Percentiles rank a stretch among this genome's conserved stretches.
phyloP scores from a whole-genome alignment of 2,329 filamentous ascomycete genomes.

The Fusarium acutatum region DNA sequence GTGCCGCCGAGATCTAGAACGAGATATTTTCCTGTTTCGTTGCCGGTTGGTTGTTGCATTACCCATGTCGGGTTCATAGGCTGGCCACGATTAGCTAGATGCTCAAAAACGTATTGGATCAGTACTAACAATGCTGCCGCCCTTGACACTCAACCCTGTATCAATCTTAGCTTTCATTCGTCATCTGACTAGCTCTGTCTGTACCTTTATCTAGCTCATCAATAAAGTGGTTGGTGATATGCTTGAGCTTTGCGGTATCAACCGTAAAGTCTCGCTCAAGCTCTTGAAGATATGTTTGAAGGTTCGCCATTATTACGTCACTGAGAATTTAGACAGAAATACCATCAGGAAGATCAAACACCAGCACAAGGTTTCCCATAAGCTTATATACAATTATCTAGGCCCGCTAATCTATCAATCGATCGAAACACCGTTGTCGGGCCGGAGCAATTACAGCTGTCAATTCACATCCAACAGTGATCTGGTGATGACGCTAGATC shows the following conservation, averaged over 20 bases:
- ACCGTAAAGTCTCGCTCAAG: background rate
- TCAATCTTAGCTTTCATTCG: background rate
- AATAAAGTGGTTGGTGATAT: constrained; percentile 1
- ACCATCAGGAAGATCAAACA: fast-evolving
- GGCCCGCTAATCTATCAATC: no score
- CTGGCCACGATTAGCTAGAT: background rate
- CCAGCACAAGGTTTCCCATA: fast-evolving
- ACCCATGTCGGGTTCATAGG: constrained; percentile 20
- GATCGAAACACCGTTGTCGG: background rate
- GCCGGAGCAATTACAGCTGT: background rate
- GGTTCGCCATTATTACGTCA: background rate
- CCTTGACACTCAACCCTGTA: background rate
- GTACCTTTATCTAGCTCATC: constrained; percentile 4
- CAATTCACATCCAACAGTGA: background rate
- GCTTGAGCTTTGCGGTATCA: constrained; percentile 2
- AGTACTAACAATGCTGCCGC: background rate
- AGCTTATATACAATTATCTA: background rate
- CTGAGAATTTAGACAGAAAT: fast-evolving
- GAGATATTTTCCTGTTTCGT: background rate
- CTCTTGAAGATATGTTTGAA: background rate
- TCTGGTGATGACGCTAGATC: background rate
- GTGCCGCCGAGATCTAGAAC: constrained; percentile 1
- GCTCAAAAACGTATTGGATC: background rate
- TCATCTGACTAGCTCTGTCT: fast-evolving
- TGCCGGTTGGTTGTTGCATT: background rate